These are phyloP conservation scores for Coniosporium tulheliwenetii DNA, from an alignment of 2,329 filamentous ascomycete species.

Conservation along the genomic window DNA sequence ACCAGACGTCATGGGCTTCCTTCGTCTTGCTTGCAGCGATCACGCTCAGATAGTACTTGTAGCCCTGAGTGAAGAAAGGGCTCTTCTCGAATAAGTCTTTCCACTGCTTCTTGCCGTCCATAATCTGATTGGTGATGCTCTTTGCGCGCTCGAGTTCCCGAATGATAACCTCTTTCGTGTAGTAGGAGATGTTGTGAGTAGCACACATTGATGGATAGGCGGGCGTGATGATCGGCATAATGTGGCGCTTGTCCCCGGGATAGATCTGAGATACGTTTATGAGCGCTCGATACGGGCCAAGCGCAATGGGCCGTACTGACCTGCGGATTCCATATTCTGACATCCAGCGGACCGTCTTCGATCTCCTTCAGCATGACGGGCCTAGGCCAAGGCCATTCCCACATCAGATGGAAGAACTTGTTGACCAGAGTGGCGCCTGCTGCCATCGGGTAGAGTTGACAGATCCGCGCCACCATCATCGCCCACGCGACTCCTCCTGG, in stretches of 20 bases:
- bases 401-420: slow-evolving; percentile 90
- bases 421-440: slow-evolving; percentile 75
- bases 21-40: slow-evolving; percentile 69
- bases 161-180: slow-evolving; percentile 71
- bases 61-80: slow-evolving; percentile 81
- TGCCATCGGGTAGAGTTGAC: slow-evolving; percentile 89
- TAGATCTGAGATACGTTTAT: slow-evolving; percentile 41
- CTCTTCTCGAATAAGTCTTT: slow-evolving; percentile 79
- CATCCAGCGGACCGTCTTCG: slow-evolving; percentile 62
- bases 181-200: slow-evolving; percentile 83
- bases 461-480: slow-evolving; percentile 90
- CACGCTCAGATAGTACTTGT: slow-evolving; percentile 91
- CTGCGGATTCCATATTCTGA: slow-evolving; percentile 89
- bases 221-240: slow-evolving; percentile 97
- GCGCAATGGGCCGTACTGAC: slow-evolving; percentile 27
- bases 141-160: slow-evolving; percentile 66
- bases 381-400: slow-evolving; percentile 83
- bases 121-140: slow-evolving; percentile 65
- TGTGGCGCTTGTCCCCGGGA: slow-evolving; percentile 63
- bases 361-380: slow-evolving; percentile 84
- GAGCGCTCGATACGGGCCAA: slow-evolving; percentile 2
- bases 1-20: slow-evolving; percentile 75
- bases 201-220: slow-evolving; percentile 97
- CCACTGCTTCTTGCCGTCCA: slow-evolving; percentile 63
- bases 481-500: slow-evolving; percentile 96